Evolutionary conservation across 2,329 filamentous ascomycete genomes (phyloP).

Genomic region (Ceratocystis cacaofunesta): DNA sequence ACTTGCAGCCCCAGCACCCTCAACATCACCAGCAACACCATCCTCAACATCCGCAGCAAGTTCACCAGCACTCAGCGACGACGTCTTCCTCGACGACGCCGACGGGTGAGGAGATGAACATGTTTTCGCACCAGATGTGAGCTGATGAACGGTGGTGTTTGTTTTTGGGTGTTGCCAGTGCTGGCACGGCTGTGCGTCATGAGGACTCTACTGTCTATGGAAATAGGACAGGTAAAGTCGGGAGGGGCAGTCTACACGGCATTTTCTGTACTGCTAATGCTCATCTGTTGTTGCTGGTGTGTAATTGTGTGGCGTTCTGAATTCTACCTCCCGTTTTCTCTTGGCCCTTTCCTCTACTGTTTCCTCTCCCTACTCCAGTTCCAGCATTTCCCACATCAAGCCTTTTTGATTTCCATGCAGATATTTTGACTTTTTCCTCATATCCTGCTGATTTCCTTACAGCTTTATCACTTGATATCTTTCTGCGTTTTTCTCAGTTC

Average conservation of each 20-base stretch:
- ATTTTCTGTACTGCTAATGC: too few species aligned
- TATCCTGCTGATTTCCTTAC: neutral
- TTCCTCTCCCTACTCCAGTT: neutral
- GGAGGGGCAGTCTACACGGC: too few species aligned
- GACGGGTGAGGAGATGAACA: slow-evolving; percentile 74
- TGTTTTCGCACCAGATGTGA: slow-evolving; percentile 85
- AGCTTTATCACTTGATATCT: neutral
- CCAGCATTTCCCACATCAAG: slow-evolving; percentile 9
- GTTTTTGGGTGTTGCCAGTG: neutral
- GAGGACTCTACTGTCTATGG: too few species aligned
- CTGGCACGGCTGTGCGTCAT: neutral
- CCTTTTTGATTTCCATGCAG: neutral
- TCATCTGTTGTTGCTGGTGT: neutral
- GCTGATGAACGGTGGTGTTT: slow-evolving; percentile 19
- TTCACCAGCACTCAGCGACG: slow-evolving; percentile 11
- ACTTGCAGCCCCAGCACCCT: slow-evolving; percentile 26
- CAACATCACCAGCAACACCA: slow-evolving; percentile 15
- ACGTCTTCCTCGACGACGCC: slow-evolving; percentile 15
- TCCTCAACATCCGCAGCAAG: slow-evolving; percentile 15
- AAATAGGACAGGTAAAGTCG: too few species aligned
- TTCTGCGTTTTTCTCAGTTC: slow-evolving; percentile 1
- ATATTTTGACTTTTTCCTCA: neutral
- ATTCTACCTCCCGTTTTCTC: neutral
- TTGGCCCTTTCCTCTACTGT: neutral
- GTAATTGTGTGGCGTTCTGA: neutral